Conservation (phyloP, 805 yeast species). For the Myxozyma sirexii region DNA sequence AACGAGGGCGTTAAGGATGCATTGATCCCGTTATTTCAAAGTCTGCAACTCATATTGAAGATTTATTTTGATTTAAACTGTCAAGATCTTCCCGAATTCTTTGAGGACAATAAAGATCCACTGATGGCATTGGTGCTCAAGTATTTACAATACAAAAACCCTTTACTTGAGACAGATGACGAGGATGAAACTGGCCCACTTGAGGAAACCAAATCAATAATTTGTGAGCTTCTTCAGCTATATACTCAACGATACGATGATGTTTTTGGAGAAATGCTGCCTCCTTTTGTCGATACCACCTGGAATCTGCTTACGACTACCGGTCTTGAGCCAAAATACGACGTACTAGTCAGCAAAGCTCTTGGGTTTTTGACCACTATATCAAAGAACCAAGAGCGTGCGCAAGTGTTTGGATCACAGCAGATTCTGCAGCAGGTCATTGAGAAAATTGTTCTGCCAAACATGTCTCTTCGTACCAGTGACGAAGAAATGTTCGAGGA, state of each 20-base stretch:
- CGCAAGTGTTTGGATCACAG: conserved; percentile 58
- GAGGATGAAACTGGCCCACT: conserved; percentile 66
- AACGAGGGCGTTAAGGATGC: conserved; percentile 51
- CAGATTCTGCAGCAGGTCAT: conserved; percentile 72
- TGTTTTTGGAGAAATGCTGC: conserved; percentile 77
- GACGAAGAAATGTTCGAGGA: conserved; percentile 96
- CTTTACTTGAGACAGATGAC: conserved; percentile 56
- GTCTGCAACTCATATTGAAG: conserved; percentile 69
- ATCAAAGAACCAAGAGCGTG: conserved; percentile 67
- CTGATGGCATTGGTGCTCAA: conserved; percentile 84
- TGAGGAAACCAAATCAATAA: conserved; percentile 74
- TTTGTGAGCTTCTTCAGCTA: conserved; percentile 80
- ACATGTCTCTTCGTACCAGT: conserved; percentile 75
- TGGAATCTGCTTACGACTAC: conserved; percentile 74
- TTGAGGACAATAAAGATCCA: conserved; percentile 79
- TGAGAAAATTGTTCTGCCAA: conserved; percentile 84
- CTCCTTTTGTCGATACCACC: conserved; percentile 74
- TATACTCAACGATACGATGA: conserved; percentile 92
- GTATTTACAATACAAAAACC: conserved; percentile 66
- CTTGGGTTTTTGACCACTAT: conserved; percentile 81
- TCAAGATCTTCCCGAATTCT: conserved; percentile 97
- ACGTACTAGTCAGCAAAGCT: conserved; percentile 78
- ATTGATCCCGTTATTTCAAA: conserved; percentile 64
- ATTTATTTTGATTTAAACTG: conserved; percentile 92
- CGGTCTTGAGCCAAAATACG: conserved; percentile 76